Evolutionary conservation across 257 asterid genomes (phyloP), one percentile per base, ranked within the genome.

Genomic region (Voacanga thouarsii): DNA sequence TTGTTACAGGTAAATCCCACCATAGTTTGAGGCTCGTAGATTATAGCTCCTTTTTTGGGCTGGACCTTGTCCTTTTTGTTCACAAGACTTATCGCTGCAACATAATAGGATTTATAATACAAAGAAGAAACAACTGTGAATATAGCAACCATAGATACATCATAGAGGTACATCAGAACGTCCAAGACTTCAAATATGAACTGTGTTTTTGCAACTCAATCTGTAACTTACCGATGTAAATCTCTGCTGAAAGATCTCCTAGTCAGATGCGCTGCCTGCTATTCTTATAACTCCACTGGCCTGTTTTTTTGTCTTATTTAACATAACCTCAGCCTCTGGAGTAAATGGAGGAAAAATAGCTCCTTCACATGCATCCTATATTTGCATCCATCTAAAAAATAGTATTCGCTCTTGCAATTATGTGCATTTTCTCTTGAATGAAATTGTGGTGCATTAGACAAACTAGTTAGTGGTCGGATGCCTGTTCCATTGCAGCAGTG

Each of bases 1-100:
- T 19, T 66, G 18, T 66, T 19, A 37, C 72, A 66, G 72, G 72
- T 66, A 39, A 66, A 63, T 63, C 69, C 64, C 64, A 30, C 21
- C 41, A 28, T 61, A 16, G 16, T 30, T 30, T 18, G 59, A 18
- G 23, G 59, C 55, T 49, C 55, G 23, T 11, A 53, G 59, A 2
- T 15, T 5, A 64, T 4, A 24, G 41, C 41, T 11, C 30, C 2
- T 14, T 3, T 5, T 19, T 6, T 18, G 7, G 37, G 37, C 37
- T 28, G 47, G 24, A 30, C 14, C 12, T 10, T 37, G 6, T 12
- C 45, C 70, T 64, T 14, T 24, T 4, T 57, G 30, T n/a, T 51
- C 3, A 2, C 19, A 51, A 51, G 56, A 5, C 56, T 15, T 8
- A 14, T 51, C 14, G 21, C 21, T 12, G 21, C 21, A 6, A 57